These are phyloP conservation scores for Colletotrichum coccodes DNA, from an alignment of 2,329 filamentous ascomycete species.

Conservation along the genomic window DNA sequence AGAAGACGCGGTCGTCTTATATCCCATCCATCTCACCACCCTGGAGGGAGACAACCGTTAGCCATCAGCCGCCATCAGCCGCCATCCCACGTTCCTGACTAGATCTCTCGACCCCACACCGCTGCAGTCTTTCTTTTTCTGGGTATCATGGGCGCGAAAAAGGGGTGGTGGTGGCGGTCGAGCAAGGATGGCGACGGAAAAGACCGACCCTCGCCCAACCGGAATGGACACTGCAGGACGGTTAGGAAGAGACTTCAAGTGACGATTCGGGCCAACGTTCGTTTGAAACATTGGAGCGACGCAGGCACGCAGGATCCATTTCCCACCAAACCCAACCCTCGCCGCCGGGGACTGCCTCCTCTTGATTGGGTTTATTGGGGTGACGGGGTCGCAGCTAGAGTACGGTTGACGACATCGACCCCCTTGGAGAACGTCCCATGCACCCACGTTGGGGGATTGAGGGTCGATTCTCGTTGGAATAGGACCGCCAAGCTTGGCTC, in stretches of 20 bases:
- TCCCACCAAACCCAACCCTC: conserved; percentile 1
- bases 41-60: neutral
- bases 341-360: conserved; percentile 1
- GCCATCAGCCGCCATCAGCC: neutral
- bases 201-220: neutral
- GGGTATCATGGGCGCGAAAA: conserved; percentile 15
- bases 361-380: neutral
- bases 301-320: neutral
- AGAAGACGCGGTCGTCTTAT: conserved; percentile 23
- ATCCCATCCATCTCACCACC: neutral
- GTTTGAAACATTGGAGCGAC: conserved; percentile 18
- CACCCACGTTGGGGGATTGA: neutral
- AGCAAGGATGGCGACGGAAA: neutral
- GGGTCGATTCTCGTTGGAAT: neutral
- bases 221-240: neutral
- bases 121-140: neutral
- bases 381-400: conserved; percentile 15
- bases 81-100: neutral
- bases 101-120: neutral
- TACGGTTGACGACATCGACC: conserved; percentile 25
- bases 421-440: neutral
- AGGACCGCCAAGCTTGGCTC: conserved; percentile 10
- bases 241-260: neutral
- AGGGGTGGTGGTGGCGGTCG: neutral
- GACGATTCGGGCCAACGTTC: conserved; percentile 6